These are phyloP conservation scores for Tuber aestivum DNA, from an alignment of 495 filamentous ascomycete species.

Conservation along the genomic window DNA sequence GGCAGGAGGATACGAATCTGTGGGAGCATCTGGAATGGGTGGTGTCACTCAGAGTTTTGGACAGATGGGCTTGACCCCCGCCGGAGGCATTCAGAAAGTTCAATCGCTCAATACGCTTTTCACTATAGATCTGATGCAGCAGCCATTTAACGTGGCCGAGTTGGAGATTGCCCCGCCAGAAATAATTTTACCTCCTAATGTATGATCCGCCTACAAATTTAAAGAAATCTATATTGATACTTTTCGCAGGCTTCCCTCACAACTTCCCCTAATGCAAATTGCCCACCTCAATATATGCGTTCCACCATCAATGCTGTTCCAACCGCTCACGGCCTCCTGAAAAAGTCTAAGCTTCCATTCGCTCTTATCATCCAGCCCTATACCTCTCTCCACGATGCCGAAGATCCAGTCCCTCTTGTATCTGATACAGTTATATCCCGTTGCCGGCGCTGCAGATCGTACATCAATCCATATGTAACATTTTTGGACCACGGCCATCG, in stretches of 20 bases:
- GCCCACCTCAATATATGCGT: constrained; percentile 86
- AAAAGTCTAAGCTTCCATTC: constrained; percentile 93
- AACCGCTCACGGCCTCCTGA: constrained; percentile 81
- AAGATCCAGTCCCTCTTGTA: constrained; percentile 84
- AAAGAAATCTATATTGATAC: not conserved
- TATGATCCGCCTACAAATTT: constrained; percentile 49
- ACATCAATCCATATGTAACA: constrained; percentile 94
- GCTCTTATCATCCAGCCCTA: constrained; percentile 96
- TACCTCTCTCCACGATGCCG: constrained; percentile 80
- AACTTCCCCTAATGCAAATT: constrained; percentile 86
- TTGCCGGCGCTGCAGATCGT: constrained; percentile 88
- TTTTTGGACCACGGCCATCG: constrained; percentile 96
- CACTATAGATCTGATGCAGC: constrained; percentile 80
- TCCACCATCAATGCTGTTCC: constrained; percentile 91
- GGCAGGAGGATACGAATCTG: constrained; percentile 42
- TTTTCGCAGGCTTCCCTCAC: constrained; percentile 73
- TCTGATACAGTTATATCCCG: constrained; percentile 95
- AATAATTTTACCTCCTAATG: constrained; percentile 84
- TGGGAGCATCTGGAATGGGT: constrained; percentile 54
- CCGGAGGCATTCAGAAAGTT: constrained; percentile 51
- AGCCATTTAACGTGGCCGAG: constrained; percentile 90
- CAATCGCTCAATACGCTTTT: constrained; percentile 77
- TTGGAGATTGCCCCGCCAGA: constrained; percentile 86
- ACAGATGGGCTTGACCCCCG: constrained; percentile 64
- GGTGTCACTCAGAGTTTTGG: constrained; percentile 78